Percentiles rank a stretch among this genome's conserved stretches.
phyloP scores from a whole-genome alignment of 768 basidiomycete species.

The Xerocomellus dryophilus region DNA sequence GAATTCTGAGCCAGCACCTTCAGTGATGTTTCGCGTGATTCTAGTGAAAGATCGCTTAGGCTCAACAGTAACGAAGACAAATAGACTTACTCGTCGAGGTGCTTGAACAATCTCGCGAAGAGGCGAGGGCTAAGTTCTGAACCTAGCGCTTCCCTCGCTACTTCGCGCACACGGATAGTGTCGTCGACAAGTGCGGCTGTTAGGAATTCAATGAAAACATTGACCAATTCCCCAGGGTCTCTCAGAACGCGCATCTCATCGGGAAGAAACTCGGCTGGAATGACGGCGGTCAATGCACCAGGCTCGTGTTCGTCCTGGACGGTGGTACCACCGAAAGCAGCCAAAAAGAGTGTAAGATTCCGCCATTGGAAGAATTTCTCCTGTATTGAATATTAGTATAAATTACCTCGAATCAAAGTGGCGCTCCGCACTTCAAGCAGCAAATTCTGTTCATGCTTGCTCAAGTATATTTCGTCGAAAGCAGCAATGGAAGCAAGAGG shows the following conservation, averaged over 20 bases:
- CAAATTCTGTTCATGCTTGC: conserved; percentile 37
- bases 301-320: conserved; percentile 51
- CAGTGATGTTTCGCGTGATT: conserved; percentile 50
- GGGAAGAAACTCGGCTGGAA: conserved; percentile 60
- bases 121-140: conserved; percentile 70
- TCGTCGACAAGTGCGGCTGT: conserved; percentile 68
- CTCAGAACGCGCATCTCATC: conserved; percentile 67
- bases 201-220: conserved; percentile 63
- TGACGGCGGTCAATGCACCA: conserved; percentile 47
- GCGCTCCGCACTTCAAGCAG: conserved; percentile 35
- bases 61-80: background rate
- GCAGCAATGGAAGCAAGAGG: conserved; percentile 34
- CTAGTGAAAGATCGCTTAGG: conserved; percentile 29
- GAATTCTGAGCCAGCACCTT: conserved; percentile 43
- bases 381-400: conserved; percentile 35
- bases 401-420: background rate
- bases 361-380: conserved; percentile 82
- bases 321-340: conserved; percentile 68
- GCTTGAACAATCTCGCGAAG: conserved; percentile 63
- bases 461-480: conserved; percentile 35
- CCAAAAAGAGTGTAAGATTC: conserved; percentile 75
- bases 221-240: conserved; percentile 56
- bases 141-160: conserved; percentile 77
- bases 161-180: conserved; percentile 66
- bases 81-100: conserved; percentile 66